phyloP scores from a whole-genome alignment of 495 filamentous ascomycete species.

The Neurospora pannonica region DNA sequence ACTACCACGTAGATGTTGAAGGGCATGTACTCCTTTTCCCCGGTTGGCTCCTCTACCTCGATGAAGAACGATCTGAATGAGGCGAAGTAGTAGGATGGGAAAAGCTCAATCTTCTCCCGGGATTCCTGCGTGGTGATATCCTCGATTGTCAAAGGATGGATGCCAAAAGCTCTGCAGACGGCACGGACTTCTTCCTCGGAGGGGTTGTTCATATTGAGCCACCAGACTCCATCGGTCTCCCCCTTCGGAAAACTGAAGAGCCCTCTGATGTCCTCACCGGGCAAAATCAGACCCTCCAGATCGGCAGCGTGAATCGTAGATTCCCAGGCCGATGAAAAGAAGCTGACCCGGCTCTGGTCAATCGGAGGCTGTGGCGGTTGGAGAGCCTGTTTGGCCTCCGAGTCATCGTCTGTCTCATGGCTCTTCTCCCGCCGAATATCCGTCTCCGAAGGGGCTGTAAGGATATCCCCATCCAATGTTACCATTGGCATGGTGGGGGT shows the following conservation, averaged over 20 bases:
- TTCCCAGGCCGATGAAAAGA: slow-evolving; percentile 91
- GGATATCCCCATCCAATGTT: slow-evolving; percentile 40
- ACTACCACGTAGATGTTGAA: slow-evolving; percentile 95
- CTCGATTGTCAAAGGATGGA: slow-evolving; percentile 88
- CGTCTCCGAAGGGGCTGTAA: slow-evolving; percentile 33
- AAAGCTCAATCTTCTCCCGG: slow-evolving; percentile 96
- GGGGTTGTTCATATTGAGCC: slow-evolving; percentile 87
- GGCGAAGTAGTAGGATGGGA: slow-evolving; percentile 94
- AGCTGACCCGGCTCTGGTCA: slow-evolving; percentile 74
- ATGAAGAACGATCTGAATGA: slow-evolving; percentile 86
- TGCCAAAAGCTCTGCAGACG: slow-evolving; percentile 83
- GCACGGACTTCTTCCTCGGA: slow-evolving; percentile 80
- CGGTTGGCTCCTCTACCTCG: slow-evolving; percentile 55
- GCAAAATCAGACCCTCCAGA: slow-evolving; percentile 75
- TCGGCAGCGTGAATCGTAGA: slow-evolving; percentile 84
- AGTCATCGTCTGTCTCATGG: slow-evolving; percentile 10
- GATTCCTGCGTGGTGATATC: slow-evolving; percentile 91
- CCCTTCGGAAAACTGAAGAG: slow-evolving; percentile 68
- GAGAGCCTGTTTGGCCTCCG: slow-evolving; percentile 4
- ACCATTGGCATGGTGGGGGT: slow-evolving; percentile 19
- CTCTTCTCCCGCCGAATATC: slow-evolving; percentile 29
- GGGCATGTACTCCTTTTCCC: slow-evolving; percentile 73
- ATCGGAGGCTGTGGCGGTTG: slow-evolving; percentile 22
- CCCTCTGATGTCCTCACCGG: slow-evolving; percentile 79
- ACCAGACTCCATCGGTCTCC: slow-evolving; percentile 76